Percentiles rank a stretch among this genome's conserved stretches.
These are phyloP conservation scores for Chlamydomonas applanata DNA, from an alignment of 139 green algal species.

Conservation along the genomic window DNA sequence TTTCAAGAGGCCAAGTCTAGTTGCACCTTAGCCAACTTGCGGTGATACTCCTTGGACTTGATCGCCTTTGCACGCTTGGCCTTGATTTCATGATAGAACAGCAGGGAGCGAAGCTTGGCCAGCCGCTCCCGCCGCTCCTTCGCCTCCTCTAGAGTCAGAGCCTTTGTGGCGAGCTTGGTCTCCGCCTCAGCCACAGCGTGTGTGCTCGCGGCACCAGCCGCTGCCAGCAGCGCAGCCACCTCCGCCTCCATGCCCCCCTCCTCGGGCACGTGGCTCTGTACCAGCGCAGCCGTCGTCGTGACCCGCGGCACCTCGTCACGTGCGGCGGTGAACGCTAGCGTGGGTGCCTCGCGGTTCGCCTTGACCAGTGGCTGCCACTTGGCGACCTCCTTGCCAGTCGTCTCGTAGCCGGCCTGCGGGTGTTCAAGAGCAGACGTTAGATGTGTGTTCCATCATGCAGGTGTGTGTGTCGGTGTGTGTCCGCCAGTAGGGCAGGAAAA, in stretches of 20 bases:
- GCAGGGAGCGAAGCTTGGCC: constrained; percentile 77
- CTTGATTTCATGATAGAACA: constrained; percentile 93
- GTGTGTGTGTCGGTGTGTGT: too few species aligned
- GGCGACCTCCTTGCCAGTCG: constrained; percentile 71
- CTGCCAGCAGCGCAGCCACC: constrained; percentile 79
- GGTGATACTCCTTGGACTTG: constrained; percentile 61
- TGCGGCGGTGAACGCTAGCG: constrained; percentile 69
- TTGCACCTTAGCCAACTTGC: constrained; percentile 44
- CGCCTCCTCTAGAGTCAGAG: constrained; percentile 77
- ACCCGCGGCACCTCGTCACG: constrained; percentile 36
- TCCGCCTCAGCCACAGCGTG: constrained; percentile 65
- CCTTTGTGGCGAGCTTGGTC: constrained; percentile 68
- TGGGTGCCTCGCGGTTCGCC: constrained; percentile 89
- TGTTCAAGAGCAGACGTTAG: too few species aligned
- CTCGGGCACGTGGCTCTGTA: neutral
- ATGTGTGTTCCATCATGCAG: too few species aligned
- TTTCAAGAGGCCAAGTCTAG: too few species aligned
- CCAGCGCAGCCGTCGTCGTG: constrained; percentile 55
- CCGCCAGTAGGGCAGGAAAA: too few species aligned
- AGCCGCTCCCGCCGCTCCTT: constrained; percentile 66
- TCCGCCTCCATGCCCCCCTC: constrained; percentile 79
- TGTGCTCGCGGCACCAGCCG: constrained; percentile 49
- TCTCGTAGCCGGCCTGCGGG: constrained; percentile 79
- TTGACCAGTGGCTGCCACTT: constrained; percentile 93
- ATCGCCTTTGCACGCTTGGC: constrained; percentile 69